These are phyloP conservation scores for Coemansia interrupta DNA, from an alignment of 192 early-diverging fungal genomes.

Conservation along the genomic window DNA sequence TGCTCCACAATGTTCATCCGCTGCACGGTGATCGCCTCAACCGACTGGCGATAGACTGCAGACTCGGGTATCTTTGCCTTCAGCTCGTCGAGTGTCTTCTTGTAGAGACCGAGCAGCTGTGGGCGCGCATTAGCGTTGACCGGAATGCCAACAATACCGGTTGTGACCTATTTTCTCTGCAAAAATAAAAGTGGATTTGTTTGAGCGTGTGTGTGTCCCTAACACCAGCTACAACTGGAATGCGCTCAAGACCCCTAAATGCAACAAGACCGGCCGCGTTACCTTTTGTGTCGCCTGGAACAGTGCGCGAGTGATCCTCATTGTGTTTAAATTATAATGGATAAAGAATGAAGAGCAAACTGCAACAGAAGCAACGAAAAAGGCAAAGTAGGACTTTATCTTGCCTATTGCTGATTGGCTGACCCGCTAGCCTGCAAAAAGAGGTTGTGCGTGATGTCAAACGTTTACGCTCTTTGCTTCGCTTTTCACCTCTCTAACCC, in stretches of 20 bases:
- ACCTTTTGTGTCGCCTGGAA: conserved; percentile 48
- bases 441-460: not conserved
- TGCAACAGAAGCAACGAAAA: not conserved
- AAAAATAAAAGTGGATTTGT: not conserved
- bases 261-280: not conserved
- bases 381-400: not conserved
- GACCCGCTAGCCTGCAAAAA: not conserved
- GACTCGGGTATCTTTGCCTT: conserved; percentile 67
- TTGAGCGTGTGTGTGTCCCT: not conserved
- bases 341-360: not conserved
- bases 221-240: not conserved
- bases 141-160: conserved; percentile 79
- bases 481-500: not conserved
- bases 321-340: not conserved
- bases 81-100: conserved; percentile 68
- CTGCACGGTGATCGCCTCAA: conserved; percentile 70
- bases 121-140: conserved; percentile 87
- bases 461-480: not conserved
- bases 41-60: conserved; percentile 79
- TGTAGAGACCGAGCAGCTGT: conserved; percentile 79
- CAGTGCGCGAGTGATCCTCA: conserved; percentile 38
- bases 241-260: not conserved
- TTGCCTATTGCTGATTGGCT: no score
- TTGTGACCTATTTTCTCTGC: conserved; percentile 55
- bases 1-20: conserved; percentile 73